Conservation (phyloP, 192 early-diverging fungal genomes). For the Backusella liffmaniae region DNA sequence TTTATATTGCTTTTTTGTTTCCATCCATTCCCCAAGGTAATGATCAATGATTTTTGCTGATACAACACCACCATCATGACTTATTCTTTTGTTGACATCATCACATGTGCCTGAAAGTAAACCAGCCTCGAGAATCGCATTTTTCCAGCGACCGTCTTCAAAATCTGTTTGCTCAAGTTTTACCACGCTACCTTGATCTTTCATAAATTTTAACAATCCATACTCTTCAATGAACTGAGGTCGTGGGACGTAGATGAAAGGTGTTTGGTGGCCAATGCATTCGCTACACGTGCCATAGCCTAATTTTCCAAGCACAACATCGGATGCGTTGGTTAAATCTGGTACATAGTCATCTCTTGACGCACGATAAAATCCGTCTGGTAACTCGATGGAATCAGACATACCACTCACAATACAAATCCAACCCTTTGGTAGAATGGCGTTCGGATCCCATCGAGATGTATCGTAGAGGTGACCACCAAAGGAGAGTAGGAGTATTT, state of each 20-base stretch:
- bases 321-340: conserved; percentile 56
- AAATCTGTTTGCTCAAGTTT: conserved; percentile 54
- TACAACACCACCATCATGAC: conserved; percentile 42
- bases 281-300: conserved; percentile 66
- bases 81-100: conserved; percentile 24
- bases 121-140: conserved; percentile 45
- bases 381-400: conserved; percentile 42
- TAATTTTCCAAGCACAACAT: conserved; percentile 62
- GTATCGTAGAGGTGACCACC: conserved; percentile 10
- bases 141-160: conserved; percentile 52
- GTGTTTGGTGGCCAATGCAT: conserved; percentile 54
- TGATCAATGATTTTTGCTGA: conserved; percentile 32
- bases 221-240: conserved; percentile 62
- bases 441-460: conserved; percentile 12
- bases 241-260: conserved; percentile 58
- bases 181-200: conserved; percentile 51
- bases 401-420: conserved; percentile 59
- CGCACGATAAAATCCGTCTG: conserved; percentile 47
- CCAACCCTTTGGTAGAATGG: conserved; percentile 52
- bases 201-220: conserved; percentile 55
- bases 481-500: conserved; percentile 25
- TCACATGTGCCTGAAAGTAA: conserved; percentile 25
- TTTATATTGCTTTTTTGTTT: neutral
- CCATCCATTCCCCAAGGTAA: conserved; percentile 34
- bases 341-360: conserved; percentile 58